Percentiles rank a stretch among this genome's conserved stretches.
Conservation (phyloP, 2,329 filamentous ascomycete genomes). For the Simplicillium aogashimaense region DNA sequence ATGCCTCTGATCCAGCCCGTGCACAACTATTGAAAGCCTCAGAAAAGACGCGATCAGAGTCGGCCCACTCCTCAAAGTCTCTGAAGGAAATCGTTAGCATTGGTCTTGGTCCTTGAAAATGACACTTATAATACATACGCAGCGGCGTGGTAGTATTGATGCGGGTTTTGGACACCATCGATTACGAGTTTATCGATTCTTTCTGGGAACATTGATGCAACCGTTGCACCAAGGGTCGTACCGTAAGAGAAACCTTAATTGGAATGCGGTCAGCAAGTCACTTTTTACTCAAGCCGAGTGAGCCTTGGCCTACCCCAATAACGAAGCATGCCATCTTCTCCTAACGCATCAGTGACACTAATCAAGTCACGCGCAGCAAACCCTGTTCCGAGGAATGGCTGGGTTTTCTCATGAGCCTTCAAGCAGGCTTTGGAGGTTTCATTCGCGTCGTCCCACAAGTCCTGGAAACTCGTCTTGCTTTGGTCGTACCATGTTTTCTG, state of each 20-base stretch:
- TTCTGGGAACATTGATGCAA: conserved; percentile 31
- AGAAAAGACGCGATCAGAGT: conserved; percentile 17
- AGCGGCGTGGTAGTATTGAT: conserved; percentile 20
- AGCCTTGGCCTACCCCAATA: conserved; percentile 17
- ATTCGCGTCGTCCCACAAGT: background rate
- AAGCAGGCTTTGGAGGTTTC: background rate
- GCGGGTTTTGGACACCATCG: conserved; percentile 23
- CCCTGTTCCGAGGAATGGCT: conserved; percentile 16
- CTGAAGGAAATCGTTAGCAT: conserved; percentile 3
- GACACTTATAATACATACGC: conserved; percentile 1
- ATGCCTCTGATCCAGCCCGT: conserved; percentile 4
- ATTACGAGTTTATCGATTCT: conserved; percentile 25
- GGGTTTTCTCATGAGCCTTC: background rate
- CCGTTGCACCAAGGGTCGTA: conserved; percentile 24
- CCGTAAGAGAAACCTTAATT: conserved; percentile 23
- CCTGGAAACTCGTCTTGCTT: background rate
- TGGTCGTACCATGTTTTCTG: background rate
- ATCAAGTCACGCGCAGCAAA: conserved; percentile 25
- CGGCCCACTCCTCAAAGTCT: conserved; percentile 14
- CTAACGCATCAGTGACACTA: conserved; percentile 21
- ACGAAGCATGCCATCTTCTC: conserved; percentile 18
- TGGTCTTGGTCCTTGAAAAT: background rate
- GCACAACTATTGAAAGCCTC: conserved; percentile 17
- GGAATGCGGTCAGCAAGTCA: too few species aligned
- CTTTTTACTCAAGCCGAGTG: too few species aligned